Evolutionary conservation across 176 grass and related monocot genomes (phyloP).

Genomic region (Avena insularis): DNA sequence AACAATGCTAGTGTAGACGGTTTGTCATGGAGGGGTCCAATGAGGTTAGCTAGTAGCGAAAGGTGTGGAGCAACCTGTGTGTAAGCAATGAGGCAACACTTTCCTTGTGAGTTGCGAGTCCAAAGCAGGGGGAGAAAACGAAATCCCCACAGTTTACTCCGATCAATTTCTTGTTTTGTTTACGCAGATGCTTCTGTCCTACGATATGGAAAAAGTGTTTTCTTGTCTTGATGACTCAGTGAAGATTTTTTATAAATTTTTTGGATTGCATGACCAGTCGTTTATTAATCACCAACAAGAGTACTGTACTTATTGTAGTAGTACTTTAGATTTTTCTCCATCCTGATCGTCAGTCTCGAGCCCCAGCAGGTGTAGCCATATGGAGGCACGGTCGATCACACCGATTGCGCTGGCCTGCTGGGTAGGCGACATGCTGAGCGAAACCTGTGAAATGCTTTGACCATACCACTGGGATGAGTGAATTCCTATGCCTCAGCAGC

Average conservation of each 20-base stretch:
- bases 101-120: conserved; percentile 10
- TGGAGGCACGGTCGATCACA: conserved; percentile 13
- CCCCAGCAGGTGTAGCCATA: background rate
- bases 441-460: background rate
- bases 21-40: background rate
- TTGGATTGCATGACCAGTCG: background rate
- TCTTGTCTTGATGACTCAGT: no score
- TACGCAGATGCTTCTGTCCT: background rate
- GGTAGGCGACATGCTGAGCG: background rate
- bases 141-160: background rate
- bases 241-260: no score
- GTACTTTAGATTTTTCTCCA: background rate
- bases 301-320: background rate
- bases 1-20: background rate
- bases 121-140: background rate
- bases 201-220: no score
- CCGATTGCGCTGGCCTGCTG: conserved; percentile 2
- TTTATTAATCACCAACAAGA: background rate
- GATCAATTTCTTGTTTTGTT: background rate
- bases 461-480: background rate
- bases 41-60: background rate
- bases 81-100: background rate
- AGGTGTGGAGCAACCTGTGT: no score
- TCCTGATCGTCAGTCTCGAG: background rate
- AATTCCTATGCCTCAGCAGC: background rate